Base-by-base conservation (phyloP, 768 basidiomycete species). In the Gyrodon lividus region DNA sequence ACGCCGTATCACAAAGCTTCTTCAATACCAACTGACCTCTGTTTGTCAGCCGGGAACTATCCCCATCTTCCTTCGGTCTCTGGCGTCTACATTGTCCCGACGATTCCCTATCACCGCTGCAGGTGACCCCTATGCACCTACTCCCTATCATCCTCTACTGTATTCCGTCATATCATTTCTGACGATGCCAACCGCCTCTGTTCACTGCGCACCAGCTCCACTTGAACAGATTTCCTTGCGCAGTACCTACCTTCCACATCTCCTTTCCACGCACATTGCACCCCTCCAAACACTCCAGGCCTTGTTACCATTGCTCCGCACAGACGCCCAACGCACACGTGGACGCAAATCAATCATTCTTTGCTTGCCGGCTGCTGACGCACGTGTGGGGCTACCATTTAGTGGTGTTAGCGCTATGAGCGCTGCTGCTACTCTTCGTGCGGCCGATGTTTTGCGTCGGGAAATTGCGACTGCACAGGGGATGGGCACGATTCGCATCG, bases 111-210 rank as follows among this genome's bases (percentile, higher is more conserved):
- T 91, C 57, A 84, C 80, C 30, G 69, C 83, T 6, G 72, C 87
- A 3, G 92, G 92, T 22, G 93, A 95, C 66, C 92, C 92, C 2
- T 89, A 84, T 64, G 81, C 77, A 20, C 75, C 85, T 0, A 81
- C 84, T 20, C 72, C 82, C 23, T 69, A 83, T 16, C 77, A 84
- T 61, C 83, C 87, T 3, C 82, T 87, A 67, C 76, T 95, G 39
- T 84, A 89, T 56, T 86, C 89, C 19, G 73, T 92, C 58, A 77
- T 95, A 59, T 92, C 88, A 38, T 76, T 92, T 26, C 77, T 92
- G 55, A 78, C 84, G 46, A 75, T 92, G 31, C 61, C 78, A 28
- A 61, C 70, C 4, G 55, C 74, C n/a, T 75, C 57, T 26, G 33
- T 57, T n/a, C 55, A 67, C 28, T 70, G 68, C 40, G 53, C 67